Conservation (phyloP, 2,329 filamentous ascomycete species). For the Coleophoma cylindrospora region DNA sequence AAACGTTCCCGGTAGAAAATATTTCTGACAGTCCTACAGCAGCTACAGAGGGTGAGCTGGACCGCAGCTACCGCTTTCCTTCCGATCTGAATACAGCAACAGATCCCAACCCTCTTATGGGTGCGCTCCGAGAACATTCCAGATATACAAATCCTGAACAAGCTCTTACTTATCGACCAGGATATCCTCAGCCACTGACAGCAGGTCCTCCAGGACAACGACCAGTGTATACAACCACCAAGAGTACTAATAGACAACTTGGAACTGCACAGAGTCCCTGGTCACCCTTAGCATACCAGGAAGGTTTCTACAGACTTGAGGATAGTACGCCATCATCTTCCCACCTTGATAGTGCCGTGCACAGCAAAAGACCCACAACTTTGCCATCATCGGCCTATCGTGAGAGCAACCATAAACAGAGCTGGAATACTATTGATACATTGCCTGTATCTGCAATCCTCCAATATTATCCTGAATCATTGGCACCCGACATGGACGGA, state of each 20-base stretch:
- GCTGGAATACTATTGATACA: slow-evolving; percentile 17
- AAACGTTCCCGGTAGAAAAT: neutral
- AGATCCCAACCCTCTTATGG: slow-evolving; percentile 16
- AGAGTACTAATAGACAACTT: slow-evolving; percentile 3
- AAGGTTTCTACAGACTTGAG: neutral
- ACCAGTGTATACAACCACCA: slow-evolving; percentile 3
- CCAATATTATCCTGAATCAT: slow-evolving; percentile 23
- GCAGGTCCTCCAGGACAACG: slow-evolving; percentile 28
- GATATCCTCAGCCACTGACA: slow-evolving; percentile 27
- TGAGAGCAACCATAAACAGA: neutral
- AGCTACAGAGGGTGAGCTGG: slow-evolving; percentile 8
- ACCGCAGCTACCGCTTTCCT: slow-evolving; percentile 19
- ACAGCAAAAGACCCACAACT: neutral
- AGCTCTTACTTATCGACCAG: slow-evolving; percentile 7
- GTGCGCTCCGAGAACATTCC: slow-evolving; percentile 2
- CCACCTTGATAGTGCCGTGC: too few relatives aligned
- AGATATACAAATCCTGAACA: neutral
- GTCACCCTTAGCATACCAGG: neutral
- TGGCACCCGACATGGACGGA: slow-evolving; percentile 17
- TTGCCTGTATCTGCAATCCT: slow-evolving; percentile 12
- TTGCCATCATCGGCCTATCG: neutral
- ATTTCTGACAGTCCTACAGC: neutral
- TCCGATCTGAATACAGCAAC: slow-evolving; percentile 6
- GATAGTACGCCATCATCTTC: neutral
- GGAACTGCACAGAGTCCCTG: slow-evolving; percentile 5